Conservation (phyloP, 139 green algal species). For the Chlamydomonas sphaeroides region DNA sequence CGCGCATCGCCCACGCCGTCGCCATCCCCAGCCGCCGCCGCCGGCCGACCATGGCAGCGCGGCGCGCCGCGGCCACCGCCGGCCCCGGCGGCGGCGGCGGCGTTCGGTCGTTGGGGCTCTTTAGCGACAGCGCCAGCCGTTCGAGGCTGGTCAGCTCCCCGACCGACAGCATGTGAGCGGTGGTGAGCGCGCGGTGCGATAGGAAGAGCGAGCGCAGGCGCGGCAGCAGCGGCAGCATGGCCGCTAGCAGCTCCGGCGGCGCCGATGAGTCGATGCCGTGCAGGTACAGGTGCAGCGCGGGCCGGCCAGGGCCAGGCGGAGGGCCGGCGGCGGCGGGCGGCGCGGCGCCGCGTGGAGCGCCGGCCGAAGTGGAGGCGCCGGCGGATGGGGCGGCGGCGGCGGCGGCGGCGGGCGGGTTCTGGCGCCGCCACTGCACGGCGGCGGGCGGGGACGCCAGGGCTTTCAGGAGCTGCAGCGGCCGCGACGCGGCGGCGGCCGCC, state of each 20-base stretch:
- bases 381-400: too few species aligned
- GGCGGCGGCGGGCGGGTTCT: too few species aligned
- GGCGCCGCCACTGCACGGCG: too few species aligned
- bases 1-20: background rate
- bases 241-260: background rate
- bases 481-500: too few species aligned
- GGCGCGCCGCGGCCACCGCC: background rate
- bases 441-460: too few species aligned
- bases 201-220: background rate
- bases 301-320: constrained; percentile 3
- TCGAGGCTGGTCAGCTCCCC: constrained; percentile 18
- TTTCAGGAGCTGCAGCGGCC: too few species aligned
- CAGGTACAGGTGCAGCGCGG: constrained; percentile 21
- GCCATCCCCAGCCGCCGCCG: too few species aligned
- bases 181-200: background rate
- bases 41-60: background rate
- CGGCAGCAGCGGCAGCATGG: constrained; percentile 12
- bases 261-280: background rate
- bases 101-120: background rate
- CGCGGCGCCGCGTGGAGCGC: too few species aligned
- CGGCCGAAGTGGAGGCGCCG: too few species aligned
- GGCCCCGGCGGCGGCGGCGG: background rate
- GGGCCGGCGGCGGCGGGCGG: background rate
- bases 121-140: background rate
- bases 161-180: background rate